These are phyloP conservation scores for Chaetomiaceae sp. DNA, from an alignment of 2,329 filamentous ascomycete genomes.

Conservation along the genomic window DNA sequence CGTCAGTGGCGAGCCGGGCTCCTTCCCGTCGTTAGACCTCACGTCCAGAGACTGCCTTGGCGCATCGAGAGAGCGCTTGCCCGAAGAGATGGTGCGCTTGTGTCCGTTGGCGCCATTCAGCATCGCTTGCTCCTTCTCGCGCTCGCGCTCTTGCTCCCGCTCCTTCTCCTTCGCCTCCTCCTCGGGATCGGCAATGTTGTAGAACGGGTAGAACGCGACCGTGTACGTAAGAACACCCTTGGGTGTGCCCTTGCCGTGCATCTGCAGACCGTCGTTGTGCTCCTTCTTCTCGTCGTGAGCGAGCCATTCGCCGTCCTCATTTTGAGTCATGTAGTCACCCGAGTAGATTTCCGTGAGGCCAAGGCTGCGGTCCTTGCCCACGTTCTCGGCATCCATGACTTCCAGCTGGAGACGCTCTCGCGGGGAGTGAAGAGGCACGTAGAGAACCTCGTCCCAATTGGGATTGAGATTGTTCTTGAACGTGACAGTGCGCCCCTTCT, in stretches of 20 bases:
- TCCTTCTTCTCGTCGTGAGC: conserved; percentile 69
- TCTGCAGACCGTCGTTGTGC: conserved; percentile 61
- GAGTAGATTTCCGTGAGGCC: conserved; percentile 73
- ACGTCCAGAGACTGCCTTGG: conserved; percentile 29
- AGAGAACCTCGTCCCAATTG: conserved; percentile 92
- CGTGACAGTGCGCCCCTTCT: conserved; percentile 87
- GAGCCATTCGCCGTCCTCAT: conserved; percentile 72
- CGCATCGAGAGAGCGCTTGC: conserved; percentile 28
- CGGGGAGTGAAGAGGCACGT: conserved; percentile 79
- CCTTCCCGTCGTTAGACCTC: conserved; percentile 28
- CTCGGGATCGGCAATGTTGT: conserved; percentile 83
- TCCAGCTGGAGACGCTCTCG: conserved; percentile 83
- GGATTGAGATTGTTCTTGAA: conserved; percentile 95
- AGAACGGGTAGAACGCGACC: conserved; percentile 80
- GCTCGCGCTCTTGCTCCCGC: conserved; percentile 36
- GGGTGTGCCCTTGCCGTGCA: conserved; percentile 63
- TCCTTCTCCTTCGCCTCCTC: conserved; percentile 62
- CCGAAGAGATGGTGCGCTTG: conserved; percentile 31
- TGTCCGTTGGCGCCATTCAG: conserved; percentile 32
- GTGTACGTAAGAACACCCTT: conserved; percentile 83
- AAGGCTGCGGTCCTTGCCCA: conserved; percentile 84
- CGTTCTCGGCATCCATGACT: conserved; percentile 92
- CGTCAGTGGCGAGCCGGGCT: conserved; percentile 34
- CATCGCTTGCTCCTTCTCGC: conserved; percentile 37
- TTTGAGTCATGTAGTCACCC: conserved; percentile 71